Evolutionary conservation across 805 yeast genomes (phyloP).

Genomic region (Isabelozyma heimii): DNA sequence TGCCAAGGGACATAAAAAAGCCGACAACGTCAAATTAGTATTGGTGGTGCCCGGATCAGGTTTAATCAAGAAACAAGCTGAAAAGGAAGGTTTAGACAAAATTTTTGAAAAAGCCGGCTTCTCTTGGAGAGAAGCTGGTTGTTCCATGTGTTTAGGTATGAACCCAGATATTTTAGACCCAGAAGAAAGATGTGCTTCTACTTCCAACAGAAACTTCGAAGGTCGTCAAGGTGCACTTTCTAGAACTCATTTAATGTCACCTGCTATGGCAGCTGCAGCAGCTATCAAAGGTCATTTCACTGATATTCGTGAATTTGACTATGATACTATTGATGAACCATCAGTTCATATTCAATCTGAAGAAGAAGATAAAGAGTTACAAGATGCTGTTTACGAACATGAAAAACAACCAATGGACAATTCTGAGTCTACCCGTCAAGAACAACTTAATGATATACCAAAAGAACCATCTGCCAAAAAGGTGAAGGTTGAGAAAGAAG

Average conservation of each 20-base stretch:
- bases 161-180: conserved; percentile 96
- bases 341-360: conserved; percentile 48
- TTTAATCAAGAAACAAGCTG: conserved; percentile 89
- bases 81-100: conserved; percentile 89
- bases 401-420: conserved; percentile 62
- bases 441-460: conserved; percentile 64
- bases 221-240: conserved; percentile 98
- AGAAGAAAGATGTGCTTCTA: conserved; percentile 96
- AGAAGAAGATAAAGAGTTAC: conserved; percentile 53
- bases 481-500: conserved; percentile 16
- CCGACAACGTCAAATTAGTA: conserved; percentile 74
- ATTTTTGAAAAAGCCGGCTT: conserved; percentile 90
- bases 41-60: conserved; percentile 98
- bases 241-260: conserved; percentile 96
- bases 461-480: conserved; percentile 28
- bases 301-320: conserved; percentile 82
- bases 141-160: conserved; percentile 99
- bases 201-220: conserved; percentile 97
- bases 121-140: conserved; percentile 99
- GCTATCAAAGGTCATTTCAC: conserved; percentile 87
- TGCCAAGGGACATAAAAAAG: conserved; percentile 85
- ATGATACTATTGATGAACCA: conserved; percentile 58
- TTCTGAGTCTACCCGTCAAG: conserved; percentile 53
- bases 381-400: conserved; percentile 69
- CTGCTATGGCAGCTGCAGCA: conserved; percentile 99